Conservation (phyloP, 192 early-diverging fungal genomes). For the Backusella tarrabulga region DNA sequence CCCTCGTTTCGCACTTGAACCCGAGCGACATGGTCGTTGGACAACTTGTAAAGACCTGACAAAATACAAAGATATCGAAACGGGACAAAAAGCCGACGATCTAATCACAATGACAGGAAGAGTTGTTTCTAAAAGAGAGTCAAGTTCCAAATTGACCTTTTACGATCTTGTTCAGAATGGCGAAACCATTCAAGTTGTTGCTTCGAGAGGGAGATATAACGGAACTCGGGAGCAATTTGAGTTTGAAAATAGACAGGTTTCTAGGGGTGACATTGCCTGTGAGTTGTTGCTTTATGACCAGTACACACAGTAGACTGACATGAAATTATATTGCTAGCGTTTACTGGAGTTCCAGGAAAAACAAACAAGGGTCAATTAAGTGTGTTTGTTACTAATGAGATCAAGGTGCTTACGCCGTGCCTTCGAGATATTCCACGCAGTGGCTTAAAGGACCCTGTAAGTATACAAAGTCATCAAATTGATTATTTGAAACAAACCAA, state of each 20-base stretch:
- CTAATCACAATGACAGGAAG: slow-evolving; percentile 50
- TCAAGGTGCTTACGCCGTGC: slow-evolving; percentile 68
- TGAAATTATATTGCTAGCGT: slow-evolving; percentile 14
- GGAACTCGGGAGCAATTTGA: slow-evolving; percentile 45
- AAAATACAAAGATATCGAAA: not conserved
- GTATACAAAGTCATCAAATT: not conserved
- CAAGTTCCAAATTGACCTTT: slow-evolving; percentile 73
- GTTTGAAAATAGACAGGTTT: slow-evolving; percentile 41
- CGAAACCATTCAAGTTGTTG: slow-evolving; percentile 62
- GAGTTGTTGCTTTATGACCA: not conserved
- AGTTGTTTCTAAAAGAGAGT: slow-evolving; percentile 65
- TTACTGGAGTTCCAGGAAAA: slow-evolving; percentile 64
- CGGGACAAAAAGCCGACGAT: slow-evolving; percentile 14
- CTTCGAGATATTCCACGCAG: slow-evolving; percentile 65
- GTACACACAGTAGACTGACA: not conserved
- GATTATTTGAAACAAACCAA: not conserved
- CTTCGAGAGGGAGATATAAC: slow-evolving; percentile 45
- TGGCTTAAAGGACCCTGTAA: slow-evolving; percentile 56
- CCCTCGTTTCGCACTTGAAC: slow-evolving; percentile 8
- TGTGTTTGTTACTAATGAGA: slow-evolving; percentile 52
- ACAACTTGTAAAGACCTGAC: slow-evolving; percentile 14
- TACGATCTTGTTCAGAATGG: slow-evolving; percentile 65
- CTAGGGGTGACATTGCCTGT: slow-evolving; percentile 67
- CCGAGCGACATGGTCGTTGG: slow-evolving; percentile 14
- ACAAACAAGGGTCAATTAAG: slow-evolving; percentile 70